Conservation (phyloP, 2,329 filamentous ascomycete genomes). For the Podosphaera fusca region DNA sequence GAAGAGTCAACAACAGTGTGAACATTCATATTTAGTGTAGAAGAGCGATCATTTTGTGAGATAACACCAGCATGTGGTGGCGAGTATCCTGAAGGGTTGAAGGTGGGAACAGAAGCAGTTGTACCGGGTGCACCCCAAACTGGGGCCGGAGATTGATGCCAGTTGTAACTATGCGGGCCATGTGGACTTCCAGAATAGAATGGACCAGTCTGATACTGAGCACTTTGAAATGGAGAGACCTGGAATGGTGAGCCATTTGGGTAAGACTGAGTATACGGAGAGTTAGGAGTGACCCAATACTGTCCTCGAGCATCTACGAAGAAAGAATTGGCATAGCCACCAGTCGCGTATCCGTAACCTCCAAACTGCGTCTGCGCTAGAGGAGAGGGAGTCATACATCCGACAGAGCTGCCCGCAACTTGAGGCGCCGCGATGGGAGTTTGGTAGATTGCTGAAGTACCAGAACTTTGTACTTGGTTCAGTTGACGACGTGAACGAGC, state of each 20-base stretch:
- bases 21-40: conserved; percentile 10
- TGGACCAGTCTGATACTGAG: conserved; percentile 4
- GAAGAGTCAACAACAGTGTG: conserved; percentile 3
- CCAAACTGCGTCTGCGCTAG: conserved; percentile 4
- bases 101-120: neutral
- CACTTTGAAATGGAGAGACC: conserved; percentile 3
- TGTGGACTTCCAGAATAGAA: conserved; percentile 6
- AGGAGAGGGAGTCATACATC: conserved; percentile 6
- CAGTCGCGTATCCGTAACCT: conserved; percentile 5
- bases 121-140: conserved; percentile 2
- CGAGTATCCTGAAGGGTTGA: conserved; percentile 3
- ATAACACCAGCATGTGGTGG: conserved; percentile 1
- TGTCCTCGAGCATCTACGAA: conserved; percentile 8
- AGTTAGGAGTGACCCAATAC: conserved; percentile 5
- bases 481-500: conserved; percentile 3
- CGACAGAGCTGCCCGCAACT: conserved; percentile 3
- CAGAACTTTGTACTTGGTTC: neutral
- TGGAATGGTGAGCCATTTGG: conserved; percentile 3
- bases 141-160: conserved; percentile 3
- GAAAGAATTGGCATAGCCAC: conserved; percentile 6
- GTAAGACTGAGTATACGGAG: conserved; percentile 5
- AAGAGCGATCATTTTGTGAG: conserved; percentile 9
- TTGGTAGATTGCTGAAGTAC: neutral
- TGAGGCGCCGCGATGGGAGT: neutral
- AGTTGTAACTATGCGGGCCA: conserved; percentile 1